These are phyloP conservation scores for Suillus tomentosus DNA, from an alignment of 768 basidiomycete species.

Conservation along the genomic window DNA sequence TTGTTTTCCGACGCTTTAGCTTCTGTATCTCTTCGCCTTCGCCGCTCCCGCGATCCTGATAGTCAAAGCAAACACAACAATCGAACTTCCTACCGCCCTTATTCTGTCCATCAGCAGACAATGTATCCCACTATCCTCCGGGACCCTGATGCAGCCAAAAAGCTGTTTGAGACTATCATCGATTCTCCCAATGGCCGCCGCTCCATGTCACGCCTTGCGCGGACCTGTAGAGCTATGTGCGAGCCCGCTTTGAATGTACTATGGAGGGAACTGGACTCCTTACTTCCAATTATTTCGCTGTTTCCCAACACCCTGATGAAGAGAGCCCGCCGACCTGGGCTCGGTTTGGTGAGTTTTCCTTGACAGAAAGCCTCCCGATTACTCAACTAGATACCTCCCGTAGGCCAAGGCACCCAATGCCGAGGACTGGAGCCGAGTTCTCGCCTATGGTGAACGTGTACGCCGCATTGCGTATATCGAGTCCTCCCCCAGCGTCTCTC, in stretches of 20 bases:
- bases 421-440: slow-evolving; percentile 68
- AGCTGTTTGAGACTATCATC: slow-evolving; percentile 51
- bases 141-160: slow-evolving; percentile 59
- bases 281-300: slow-evolving; percentile 68
- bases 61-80: slow-evolving; percentile 29
- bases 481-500: slow-evolving; percentile 58
- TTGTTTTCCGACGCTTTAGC: slow-evolving; percentile 39
- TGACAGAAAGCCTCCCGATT: slow-evolving; percentile 13
- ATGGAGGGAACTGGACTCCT: slow-evolving; percentile 79
- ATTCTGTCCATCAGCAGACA: slow-evolving; percentile 52
- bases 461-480: slow-evolving; percentile 72
- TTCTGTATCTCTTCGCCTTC: slow-evolving; percentile 37
- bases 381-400: slow-evolving; percentile 3
- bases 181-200: slow-evolving; percentile 67
- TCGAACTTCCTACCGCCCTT: slow-evolving; percentile 40
- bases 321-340: slow-evolving; percentile 69
- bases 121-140: slow-evolving; percentile 57
- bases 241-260: slow-evolving; percentile 72
- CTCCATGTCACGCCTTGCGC: slow-evolving; percentile 66
- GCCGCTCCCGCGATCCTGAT: slow-evolving; percentile 33
- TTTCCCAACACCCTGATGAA: slow-evolving; percentile 71
- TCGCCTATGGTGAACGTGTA: slow-evolving; percentile 69
- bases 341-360: slow-evolving; percentile 65
- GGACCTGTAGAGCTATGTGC: slow-evolving; percentile 73
- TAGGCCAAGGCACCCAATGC: slow-evolving; percentile 63